phyloP scores from a whole-genome alignment of 805 yeast genomes.

The Metschnikowia vanudenii region DNA sequence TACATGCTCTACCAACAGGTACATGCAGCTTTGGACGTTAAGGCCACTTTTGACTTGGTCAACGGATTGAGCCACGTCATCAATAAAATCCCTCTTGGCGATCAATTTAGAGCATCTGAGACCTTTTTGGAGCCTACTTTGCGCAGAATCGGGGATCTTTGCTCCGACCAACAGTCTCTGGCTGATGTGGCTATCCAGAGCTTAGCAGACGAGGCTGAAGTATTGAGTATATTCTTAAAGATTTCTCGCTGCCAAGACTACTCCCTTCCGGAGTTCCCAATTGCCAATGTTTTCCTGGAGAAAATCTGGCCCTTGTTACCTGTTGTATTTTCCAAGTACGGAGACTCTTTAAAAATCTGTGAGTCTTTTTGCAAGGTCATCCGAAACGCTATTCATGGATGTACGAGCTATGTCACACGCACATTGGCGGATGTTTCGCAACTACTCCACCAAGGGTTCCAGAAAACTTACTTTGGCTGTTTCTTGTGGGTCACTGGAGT shows the following conservation, averaged over 20 bases:
- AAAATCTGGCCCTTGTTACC: constrained; percentile 58
- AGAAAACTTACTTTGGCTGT: constrained; percentile 69
- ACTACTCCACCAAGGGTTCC: constrained; percentile 67
- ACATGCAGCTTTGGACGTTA: constrained; percentile 54
- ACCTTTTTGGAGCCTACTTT: constrained; percentile 70
- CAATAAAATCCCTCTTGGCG: constrained; percentile 53
- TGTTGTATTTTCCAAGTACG: constrained; percentile 50
- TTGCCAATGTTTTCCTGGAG: constrained; percentile 52
- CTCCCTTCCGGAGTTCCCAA: constrained; percentile 44
- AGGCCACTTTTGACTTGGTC: constrained; percentile 73
- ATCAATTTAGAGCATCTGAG: constrained; percentile 51
- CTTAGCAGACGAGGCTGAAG: constrained; percentile 70
- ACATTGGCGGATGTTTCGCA: constrained; percentile 65
- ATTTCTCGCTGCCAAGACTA: constrained; percentile 51
- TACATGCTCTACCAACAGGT: constrained; percentile 64
- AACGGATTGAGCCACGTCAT: constrained; percentile 90
- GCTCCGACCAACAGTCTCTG: constrained; percentile 10
- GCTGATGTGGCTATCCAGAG: constrained; percentile 24
- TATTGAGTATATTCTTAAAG: constrained; percentile 58
- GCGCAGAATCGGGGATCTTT: constrained; percentile 38
- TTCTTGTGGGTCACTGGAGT: constrained; percentile 89
- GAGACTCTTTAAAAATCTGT: constrained; percentile 60
- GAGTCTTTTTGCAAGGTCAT: constrained; percentile 73
- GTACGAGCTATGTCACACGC: constrained; percentile 54
- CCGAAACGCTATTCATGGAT: constrained; percentile 62